A percentile compares a stretch with the other conserved stretches of the same genome.
Evolutionary conservation across 2,329 filamentous ascomycete genomes (phyloP).

Genomic region (Xylaria sp.): DNA sequence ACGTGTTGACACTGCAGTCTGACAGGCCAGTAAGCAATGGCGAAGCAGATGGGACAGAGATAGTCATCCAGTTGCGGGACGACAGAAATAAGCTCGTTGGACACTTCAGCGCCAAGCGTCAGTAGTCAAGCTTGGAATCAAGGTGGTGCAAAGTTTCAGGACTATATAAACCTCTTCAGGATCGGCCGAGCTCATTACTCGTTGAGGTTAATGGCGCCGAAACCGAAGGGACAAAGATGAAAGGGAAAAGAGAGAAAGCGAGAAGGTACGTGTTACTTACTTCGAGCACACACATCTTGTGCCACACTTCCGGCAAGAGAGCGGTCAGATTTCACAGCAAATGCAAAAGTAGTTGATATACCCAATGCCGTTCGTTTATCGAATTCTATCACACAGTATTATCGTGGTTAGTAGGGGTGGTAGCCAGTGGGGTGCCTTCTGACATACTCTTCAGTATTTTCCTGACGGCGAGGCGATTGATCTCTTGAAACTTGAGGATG

Average conservation of each 20-base stretch:
- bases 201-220: not conserved
- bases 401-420: slow-evolving; percentile 25
- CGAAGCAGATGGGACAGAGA: slow-evolving; percentile 81
- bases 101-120: slow-evolving; percentile 60
- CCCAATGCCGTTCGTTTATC: slow-evolving; percentile 85
- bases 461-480: slow-evolving; percentile 79
- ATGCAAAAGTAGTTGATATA: slow-evolving; percentile 71
- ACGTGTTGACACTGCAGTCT: slow-evolving; percentile 78
- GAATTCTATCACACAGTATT: slow-evolving; percentile 68
- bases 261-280: slow-evolving; percentile 20
- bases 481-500: slow-evolving; percentile 84
- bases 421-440: not conserved
- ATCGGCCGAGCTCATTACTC: not conserved
- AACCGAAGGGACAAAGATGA: not conserved
- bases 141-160: not conserved
- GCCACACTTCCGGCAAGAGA: slow-evolving; percentile 76
- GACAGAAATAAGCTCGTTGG: slow-evolving; percentile 75
- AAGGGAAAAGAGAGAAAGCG: not conserved
- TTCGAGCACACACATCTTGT: slow-evolving; percentile 75
- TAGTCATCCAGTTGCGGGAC: slow-evolving; percentile 89
- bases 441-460: slow-evolving; percentile 86
- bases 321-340: slow-evolving; percentile 66
- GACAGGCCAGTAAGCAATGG: slow-evolving; percentile 84
- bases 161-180: not conserved
- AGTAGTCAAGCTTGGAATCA: not conserved